Base-by-base conservation (phyloP, 169 alveolate species). In the Babesia caballi region DNA sequence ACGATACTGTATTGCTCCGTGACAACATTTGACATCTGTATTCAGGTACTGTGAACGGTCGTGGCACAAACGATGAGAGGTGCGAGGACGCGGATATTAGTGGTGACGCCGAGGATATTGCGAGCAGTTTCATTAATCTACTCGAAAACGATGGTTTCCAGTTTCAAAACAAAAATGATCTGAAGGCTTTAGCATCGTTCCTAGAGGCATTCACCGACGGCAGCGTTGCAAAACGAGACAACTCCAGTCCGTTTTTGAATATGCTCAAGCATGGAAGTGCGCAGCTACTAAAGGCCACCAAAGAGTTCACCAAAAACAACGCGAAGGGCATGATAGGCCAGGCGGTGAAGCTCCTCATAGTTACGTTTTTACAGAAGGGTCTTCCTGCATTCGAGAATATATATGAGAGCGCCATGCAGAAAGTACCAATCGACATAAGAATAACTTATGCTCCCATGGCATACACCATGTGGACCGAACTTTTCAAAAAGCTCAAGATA, bases 361-460 rank as follows among this genome's bases (percentile, higher is more conserved):
- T 53, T 5, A 25, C 73, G 25, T 30, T 63, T 21, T n/a, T 78
- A 12, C 38, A 78, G 50, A 66, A 78, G 68, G 67, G 74, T 3
- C 44, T 78, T 8, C 87, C 87, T 4, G 66, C 33, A 12, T 63
- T 78, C 35, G 87, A 78, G 44, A 56, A 44, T 4, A 25, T 41
- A 6, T 68, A 65, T 51, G 73, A 78, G 36, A 41, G 33, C 11
- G 74, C 87, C 19, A 58, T 78, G 73, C 65, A 57, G 14, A 40
- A 30, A 8, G 65, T 78, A 4, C 87, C 82, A 6, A 66, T 70
- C 51, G 59, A 30, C 5, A 17, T 69, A 56, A 67, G 68, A 49
- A 52, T 70, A 14, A 58, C 77, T 12, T 50, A 65, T 28, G 82
- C 87, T 0, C 87, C 87, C 3, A 51, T 78, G 61, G 66, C 63